A percentile compares a stretch with the other conserved stretches of the same genome.
phyloP scores from a whole-genome alignment of 108 stramenopile species.

The Skeletonema potamos region DNA sequence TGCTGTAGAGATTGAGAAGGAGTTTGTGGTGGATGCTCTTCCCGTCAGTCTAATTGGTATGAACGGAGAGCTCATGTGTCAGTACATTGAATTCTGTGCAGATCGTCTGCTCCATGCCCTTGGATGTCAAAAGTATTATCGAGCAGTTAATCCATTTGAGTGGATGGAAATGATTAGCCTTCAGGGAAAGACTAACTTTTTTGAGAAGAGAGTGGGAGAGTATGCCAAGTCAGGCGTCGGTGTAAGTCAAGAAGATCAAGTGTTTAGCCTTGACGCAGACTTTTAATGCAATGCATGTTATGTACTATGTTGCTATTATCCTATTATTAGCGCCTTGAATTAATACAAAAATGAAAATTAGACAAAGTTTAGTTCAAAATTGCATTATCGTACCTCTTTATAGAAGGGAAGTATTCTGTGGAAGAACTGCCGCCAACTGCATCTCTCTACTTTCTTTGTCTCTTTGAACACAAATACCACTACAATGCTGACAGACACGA shows the following conservation, averaged over 20 bases:
- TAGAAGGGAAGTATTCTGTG: background rate
- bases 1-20: constrained; percentile 98
- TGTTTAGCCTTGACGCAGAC: constrained; percentile 88
- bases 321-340: background rate
- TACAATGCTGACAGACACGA: constrained; percentile 68
- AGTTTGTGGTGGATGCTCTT: constrained; percentile 96
- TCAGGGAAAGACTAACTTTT: constrained; percentile 86
- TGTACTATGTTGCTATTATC: background rate
- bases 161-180: constrained; percentile 99
- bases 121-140: constrained; percentile 85
- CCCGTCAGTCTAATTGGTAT: constrained; percentile 99
- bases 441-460: constrained; percentile 21
- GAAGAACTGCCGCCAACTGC: constrained; percentile 1
- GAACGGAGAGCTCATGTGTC: constrained; percentile 97
- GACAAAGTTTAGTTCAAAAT: background rate
- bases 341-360: background rate
- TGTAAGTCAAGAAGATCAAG: constrained; percentile 76
- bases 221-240: constrained; percentile 96
- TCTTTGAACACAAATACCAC: constrained; percentile 39
- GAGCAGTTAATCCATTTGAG: constrained; percentile 95
- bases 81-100: constrained; percentile 99
- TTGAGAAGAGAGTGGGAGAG: constrained; percentile 86
- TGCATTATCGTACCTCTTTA: background rate
- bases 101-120: constrained; percentile 93
- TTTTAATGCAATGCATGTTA: constrained; percentile 54